Conservation (phyloP, 2,329 filamentous ascomycete genomes). For the Torrubiella hemipterigena region DNA sequence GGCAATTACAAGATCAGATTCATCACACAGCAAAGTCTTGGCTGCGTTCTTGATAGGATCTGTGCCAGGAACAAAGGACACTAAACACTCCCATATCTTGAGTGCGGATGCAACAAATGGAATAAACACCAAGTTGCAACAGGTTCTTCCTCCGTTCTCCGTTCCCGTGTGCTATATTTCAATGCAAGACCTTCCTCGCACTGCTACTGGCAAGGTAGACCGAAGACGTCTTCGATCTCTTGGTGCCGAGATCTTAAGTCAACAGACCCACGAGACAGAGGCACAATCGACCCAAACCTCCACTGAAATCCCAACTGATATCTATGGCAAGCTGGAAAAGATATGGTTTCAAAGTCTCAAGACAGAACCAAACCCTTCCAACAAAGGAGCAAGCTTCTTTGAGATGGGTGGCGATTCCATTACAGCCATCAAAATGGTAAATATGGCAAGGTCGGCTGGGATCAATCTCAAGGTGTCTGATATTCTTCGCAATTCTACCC, state of each 20-base stretch:
- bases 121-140: conserved; percentile 1
- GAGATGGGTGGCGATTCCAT: conserved; percentile 13
- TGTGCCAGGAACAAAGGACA: too few relatives aligned
- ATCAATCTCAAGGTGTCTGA: conserved; percentile 2
- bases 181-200: conserved; percentile 4
- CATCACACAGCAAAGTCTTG: background rate
- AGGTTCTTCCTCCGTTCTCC: conserved; percentile 2
- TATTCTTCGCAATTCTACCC: conserved; percentile 1
- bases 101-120: background rate
- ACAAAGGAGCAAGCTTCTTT: conserved; percentile 1
- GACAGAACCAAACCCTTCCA: background rate
- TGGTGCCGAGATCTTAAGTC: conserved; percentile 1
- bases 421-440: conserved; percentile 22
- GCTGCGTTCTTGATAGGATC: background rate
- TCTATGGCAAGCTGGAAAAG: background rate
- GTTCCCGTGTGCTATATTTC: conserved; percentile 4
- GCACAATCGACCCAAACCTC: background rate
- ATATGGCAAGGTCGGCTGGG: conserved; percentile 4
- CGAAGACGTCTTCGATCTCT: conserved; percentile 4
- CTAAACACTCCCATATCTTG: background rate
- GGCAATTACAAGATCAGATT: background rate
- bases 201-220: conserved; percentile 5
- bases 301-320: background rate
- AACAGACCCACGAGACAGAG: background rate
- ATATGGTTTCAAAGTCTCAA: conserved; percentile 3